Evolutionary conservation across 176 grass and related monocot genomes (phyloP), one percentile per base, ranked within the genome.

Genomic region (Triticum urartu): DNA sequence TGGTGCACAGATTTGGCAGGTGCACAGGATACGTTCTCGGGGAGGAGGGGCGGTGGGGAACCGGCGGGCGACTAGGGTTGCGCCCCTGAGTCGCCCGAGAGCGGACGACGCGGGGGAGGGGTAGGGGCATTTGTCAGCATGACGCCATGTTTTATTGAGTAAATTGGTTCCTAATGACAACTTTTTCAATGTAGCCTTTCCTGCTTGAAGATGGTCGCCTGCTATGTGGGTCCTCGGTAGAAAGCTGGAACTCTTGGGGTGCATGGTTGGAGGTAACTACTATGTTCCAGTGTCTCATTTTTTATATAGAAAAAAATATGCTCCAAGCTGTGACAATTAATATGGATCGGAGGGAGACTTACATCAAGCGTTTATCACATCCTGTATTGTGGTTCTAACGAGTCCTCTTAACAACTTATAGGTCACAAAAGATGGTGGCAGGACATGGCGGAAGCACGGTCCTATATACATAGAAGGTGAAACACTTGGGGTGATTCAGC

Each of bases 171-270:
- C 30, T 24, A 42, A 69, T 67, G 28, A 0, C 1, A 70, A 13
- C 33, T 85, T 85, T 38, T 88, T 36, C 14, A 2, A 65, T 82
- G 79, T 80, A 98, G 93, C 97, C 97, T 74, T 92, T 94, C 78
- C 84, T 98, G 88, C 90, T 98, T 82, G 88, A 95, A 79, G 93
- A 95, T 78, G 93, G 91, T 9, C 81, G 82, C 38, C 85, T 98
- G 50, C 84, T 95, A 7, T 98, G 97, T 64, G 97, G 97, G 59
- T 98, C 97, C 54, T 98, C 97, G 6, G 94, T 98, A 72, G 97
- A 98, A 91, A 98, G 97, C 82, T 98, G 97, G 97, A 98, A 98
- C 52, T 98, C 97, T 24, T 98, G 97, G 97, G 97, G 97, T 72
- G 88, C 97, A 77, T 98, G 97, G 97, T 79, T 98, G 34, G 94